phyloP scores from a whole-genome alignment of 2,329 filamentous ascomycete species.

The Cladorrhinum sp. region DNA sequence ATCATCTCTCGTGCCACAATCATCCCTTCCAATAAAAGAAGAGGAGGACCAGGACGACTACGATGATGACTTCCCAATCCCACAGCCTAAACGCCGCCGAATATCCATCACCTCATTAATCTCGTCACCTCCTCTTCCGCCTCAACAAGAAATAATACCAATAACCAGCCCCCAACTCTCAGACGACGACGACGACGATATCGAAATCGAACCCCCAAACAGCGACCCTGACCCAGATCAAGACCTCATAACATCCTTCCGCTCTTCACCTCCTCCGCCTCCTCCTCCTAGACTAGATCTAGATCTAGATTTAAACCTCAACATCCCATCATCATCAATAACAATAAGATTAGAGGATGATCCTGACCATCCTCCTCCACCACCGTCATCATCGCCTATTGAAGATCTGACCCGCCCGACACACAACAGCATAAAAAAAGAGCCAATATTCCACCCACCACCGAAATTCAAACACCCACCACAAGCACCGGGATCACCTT shows the following conservation, averaged over 20 bases:
- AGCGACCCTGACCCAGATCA: background rate
- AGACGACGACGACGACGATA: background rate
- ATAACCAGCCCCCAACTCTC: background rate
- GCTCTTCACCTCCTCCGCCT: background rate
- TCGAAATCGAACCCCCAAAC: background rate
- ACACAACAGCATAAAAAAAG: background rate
- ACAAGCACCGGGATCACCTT: conserved; percentile 25
- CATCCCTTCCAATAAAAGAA: conserved; percentile 4
- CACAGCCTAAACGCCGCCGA: conserved; percentile 37
- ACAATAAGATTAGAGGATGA: background rate
- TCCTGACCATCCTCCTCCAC: background rate
- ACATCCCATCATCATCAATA: background rate
- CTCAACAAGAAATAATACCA: conserved; percentile 4
- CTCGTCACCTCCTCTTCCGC: conserved; percentile 4
- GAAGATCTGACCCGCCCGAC: background rate
- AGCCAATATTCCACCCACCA: conserved; percentile 35
- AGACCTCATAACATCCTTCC: background rate
- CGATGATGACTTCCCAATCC: conserved; percentile 13
- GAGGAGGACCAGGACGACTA: background rate
- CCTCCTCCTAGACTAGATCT: no score
- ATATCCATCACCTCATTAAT: conserved; percentile 30
- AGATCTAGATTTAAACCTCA: background rate
- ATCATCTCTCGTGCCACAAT: conserved; percentile 25
- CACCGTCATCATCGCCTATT: background rate
- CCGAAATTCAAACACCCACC: conserved; percentile 38